Conservation (phyloP, 129 eudicot genomes). For the Ambrosia artemisiifolia region DNA sequence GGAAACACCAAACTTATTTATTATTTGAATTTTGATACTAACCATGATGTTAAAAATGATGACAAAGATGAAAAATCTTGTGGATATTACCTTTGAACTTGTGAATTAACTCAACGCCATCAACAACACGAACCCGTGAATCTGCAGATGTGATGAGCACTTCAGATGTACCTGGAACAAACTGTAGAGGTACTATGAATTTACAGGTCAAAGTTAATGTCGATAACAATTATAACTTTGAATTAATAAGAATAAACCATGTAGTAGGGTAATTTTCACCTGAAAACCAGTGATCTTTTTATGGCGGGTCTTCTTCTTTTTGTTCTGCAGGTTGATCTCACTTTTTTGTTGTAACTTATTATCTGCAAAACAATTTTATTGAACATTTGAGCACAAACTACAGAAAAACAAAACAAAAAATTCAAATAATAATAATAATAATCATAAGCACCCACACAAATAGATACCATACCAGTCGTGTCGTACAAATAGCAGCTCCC, state of each 20-base stretch:
- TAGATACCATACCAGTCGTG: constrained; percentile 55
- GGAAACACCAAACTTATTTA: too few species aligned
- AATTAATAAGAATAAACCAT: background rate
- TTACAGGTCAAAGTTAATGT: constrained; percentile 1
- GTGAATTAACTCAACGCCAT: constrained; percentile 79
- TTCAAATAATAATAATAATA: background rate
- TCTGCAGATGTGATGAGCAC: constrained; percentile 95
- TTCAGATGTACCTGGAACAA: constrained; percentile 92
- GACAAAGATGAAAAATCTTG: background rate
- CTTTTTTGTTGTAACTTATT: constrained; percentile 70
- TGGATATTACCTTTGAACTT: constrained; percentile 73
- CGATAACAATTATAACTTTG: background rate
- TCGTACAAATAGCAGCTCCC: constrained; percentile 85
- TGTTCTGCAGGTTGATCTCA: constrained; percentile 81
- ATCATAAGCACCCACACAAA: background rate
- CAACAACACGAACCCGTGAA: constrained; percentile 90
- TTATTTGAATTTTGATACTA: background rate
- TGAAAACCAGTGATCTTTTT: constrained; percentile 95
- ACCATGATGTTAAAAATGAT: background rate
- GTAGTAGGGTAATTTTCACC: constrained; percentile 36
- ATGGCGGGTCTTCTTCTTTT: constrained; percentile 85
- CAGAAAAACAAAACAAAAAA: background rate
- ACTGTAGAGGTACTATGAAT: constrained; percentile 45
- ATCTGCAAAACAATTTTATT: constrained; percentile 41
- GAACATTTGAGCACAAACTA: background rate